phyloP scores from a whole-genome alignment of 2,329 filamentous ascomycete genomes.

The Nectriaceae sp. region DNA sequence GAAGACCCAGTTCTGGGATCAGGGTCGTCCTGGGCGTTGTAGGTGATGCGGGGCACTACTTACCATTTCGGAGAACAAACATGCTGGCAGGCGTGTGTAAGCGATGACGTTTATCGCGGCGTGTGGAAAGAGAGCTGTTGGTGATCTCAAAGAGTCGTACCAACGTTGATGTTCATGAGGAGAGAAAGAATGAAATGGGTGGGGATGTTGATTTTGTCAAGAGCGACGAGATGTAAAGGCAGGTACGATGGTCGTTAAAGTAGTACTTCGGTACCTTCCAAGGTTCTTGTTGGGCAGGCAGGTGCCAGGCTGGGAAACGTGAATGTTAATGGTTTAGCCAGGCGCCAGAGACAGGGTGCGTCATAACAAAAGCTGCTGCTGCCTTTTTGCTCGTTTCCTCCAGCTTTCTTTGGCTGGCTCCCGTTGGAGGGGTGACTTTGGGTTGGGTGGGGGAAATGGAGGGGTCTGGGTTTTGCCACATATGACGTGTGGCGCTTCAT shows the following conservation, averaged over 20 bases:
- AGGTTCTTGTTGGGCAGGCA: neutral
- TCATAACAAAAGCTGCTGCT: slow-evolving; percentile 27
- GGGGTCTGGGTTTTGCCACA: slow-evolving; percentile 21
- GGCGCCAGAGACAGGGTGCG: slow-evolving; percentile 19
- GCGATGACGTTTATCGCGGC: slow-evolving; percentile 1
- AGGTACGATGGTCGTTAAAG: neutral
- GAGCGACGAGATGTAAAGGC: neutral
- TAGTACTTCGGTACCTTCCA: neutral
- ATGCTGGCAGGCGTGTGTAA: slow-evolving; percentile 28
- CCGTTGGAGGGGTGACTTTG: slow-evolving; percentile 10
- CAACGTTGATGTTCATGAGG: neutral
- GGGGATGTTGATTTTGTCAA: neutral
- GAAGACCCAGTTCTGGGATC: neutral
- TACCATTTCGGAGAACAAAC: slow-evolving; percentile 43
- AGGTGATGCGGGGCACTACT: slow-evolving; percentile 24
- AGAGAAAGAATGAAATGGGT: neutral
- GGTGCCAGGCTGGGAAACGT: neutral
- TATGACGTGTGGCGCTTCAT: neutral
- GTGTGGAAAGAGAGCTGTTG: neutral
- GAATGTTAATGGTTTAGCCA: neutral
- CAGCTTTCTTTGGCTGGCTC: neutral
- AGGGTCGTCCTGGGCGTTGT: neutral
- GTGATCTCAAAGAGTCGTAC: neutral
- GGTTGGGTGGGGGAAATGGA: slow-evolving; percentile 19
- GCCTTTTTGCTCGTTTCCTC: slow-evolving; percentile 12